These are phyloP conservation scores for Fusarium cyanostomum DNA, from an alignment of 2,329 filamentous ascomycete species.

Conservation along the genomic window DNA sequence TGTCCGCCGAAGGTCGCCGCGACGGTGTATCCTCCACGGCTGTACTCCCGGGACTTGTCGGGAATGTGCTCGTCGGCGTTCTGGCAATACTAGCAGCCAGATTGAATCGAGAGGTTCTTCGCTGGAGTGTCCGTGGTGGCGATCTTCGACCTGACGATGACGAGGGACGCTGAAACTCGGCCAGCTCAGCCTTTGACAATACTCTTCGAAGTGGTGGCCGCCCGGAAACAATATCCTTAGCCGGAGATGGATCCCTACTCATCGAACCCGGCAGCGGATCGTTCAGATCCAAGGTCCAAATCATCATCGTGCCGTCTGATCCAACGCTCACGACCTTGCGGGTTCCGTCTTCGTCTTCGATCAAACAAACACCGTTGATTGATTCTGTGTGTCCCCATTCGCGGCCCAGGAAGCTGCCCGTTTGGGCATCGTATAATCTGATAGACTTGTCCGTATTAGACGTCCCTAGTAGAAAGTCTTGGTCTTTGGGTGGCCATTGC, in stretches of 20 bases:
- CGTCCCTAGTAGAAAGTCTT: conserved; percentile 80
- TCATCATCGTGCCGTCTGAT: conserved; percentile 84
- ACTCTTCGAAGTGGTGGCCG: conserved; percentile 84
- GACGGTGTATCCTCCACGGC: conserved; percentile 58
- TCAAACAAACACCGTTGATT: conserved; percentile 82
- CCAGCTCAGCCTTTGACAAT: conserved; percentile 85
- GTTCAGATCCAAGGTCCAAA: conserved; percentile 70
- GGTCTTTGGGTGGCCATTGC: conserved; percentile 62
- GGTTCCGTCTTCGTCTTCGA: conserved; percentile 66
- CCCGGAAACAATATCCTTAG: conserved; percentile 61
- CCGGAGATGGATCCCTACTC: conserved; percentile 64
- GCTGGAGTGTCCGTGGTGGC: conserved; percentile 63
- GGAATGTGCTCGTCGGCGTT: conserved; percentile 53
- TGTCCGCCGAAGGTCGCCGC: conserved; percentile 57
- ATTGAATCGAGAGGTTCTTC: conserved; percentile 64
- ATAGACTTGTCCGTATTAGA: conserved; percentile 97
- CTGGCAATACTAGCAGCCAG: conserved; percentile 49
- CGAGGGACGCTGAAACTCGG: conserved; percentile 74
- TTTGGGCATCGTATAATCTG: conserved; percentile 83
- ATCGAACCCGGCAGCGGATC: conserved; percentile 53
- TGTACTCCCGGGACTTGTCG: conserved; percentile 53
- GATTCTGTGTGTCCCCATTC: conserved; percentile 97
- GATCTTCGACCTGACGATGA: conserved; percentile 60
- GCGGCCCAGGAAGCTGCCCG: conserved; percentile 80
- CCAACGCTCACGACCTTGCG: conserved; percentile 77